Evolutionary conservation across 2,329 filamentous ascomycete species (phyloP).

Genomic region (Xylaria sp.): DNA sequence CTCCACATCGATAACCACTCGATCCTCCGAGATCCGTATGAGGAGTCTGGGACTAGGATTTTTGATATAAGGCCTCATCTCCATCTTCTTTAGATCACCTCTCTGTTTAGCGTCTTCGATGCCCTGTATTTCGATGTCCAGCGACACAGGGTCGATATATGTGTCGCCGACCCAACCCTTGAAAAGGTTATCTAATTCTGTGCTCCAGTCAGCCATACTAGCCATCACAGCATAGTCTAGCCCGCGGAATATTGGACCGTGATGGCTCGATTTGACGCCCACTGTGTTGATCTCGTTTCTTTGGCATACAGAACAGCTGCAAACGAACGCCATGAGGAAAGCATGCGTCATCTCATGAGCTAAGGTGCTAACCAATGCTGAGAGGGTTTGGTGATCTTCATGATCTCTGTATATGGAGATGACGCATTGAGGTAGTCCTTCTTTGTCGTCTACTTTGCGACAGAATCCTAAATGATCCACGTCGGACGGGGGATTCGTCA

Average conservation of each 20-base stretch:
- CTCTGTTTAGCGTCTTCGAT: neutral
- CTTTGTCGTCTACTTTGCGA: too few relatives aligned
- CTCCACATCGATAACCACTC: neutral
- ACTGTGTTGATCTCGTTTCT: constrained; percentile 11
- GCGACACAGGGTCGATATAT: neutral
- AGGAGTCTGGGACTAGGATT: neutral
- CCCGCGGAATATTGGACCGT: constrained; percentile 10
- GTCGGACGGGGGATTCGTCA: neutral
- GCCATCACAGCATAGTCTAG: constrained; percentile 4
- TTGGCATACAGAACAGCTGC: neutral
- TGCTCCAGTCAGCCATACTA: constrained; percentile 3
- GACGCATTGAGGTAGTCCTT: too few relatives aligned
- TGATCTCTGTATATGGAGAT: too few relatives aligned
- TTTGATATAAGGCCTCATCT: neutral
- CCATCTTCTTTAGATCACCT: neutral
- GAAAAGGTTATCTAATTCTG: neutral
- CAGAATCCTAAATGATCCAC: too few relatives aligned
- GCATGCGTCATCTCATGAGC: constrained; percentile 16
- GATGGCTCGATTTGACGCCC: neutral
- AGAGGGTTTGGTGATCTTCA: too few relatives aligned
- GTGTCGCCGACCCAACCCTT: neutral
- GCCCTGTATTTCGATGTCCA: neutral
- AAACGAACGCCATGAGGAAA: neutral
- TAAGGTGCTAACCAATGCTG: neutral
- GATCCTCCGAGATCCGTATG: constrained; percentile 1